A percentile compares a stretch with the other conserved stretches of the same genome.
Conservation (phyloP, 768 basidiomycete genomes). For the Pleurotus eryngii region DNA sequence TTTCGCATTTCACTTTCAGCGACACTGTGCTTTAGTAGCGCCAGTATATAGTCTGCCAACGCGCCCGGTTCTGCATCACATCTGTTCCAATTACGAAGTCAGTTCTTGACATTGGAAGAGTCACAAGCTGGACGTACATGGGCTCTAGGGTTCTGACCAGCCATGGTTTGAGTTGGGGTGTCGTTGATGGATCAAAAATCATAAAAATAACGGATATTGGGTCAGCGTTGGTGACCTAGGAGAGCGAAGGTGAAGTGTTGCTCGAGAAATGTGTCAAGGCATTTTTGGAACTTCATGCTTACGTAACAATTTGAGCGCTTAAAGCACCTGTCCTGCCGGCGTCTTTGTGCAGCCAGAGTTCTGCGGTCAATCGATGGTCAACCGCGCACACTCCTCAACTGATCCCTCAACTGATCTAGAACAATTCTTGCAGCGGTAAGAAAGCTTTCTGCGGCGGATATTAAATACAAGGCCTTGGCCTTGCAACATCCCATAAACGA, state of each 20-base stretch:
- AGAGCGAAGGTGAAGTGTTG: background rate
- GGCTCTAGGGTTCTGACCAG: slow-evolving; percentile 86
- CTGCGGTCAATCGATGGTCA: too few species aligned
- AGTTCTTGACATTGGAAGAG: too few species aligned
- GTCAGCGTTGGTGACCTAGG: slow-evolving; percentile 2
- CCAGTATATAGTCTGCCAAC: slow-evolving; percentile 91
- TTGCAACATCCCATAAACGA: too few species aligned
- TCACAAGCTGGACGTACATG: slow-evolving; percentile 52
- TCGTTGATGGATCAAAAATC: slow-evolving; percentile 66
- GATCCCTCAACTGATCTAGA: background rate
- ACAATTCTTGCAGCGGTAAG: background rate
- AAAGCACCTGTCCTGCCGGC: background rate
- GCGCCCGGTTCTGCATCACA: slow-evolving; percentile 96
- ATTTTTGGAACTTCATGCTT: slow-evolving; percentile 3
- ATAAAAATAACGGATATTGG: slow-evolving; percentile 32
- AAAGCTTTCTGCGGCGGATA: too few species aligned
- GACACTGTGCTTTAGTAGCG: slow-evolving; percentile 87
- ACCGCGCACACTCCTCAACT: background rate
- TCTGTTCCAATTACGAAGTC: slow-evolving; percentile 41
- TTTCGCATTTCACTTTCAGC: slow-evolving; percentile 79
- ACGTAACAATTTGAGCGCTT: background rate
- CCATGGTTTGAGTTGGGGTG: slow-evolving; percentile 78
- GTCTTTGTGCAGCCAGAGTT: background rate
- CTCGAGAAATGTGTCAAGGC: background rate
- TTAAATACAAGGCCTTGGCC: too few species aligned